These are phyloP conservation scores for Candida sojae DNA, from an alignment of 1,139 yeast species.

Conservation along the genomic window DNA sequence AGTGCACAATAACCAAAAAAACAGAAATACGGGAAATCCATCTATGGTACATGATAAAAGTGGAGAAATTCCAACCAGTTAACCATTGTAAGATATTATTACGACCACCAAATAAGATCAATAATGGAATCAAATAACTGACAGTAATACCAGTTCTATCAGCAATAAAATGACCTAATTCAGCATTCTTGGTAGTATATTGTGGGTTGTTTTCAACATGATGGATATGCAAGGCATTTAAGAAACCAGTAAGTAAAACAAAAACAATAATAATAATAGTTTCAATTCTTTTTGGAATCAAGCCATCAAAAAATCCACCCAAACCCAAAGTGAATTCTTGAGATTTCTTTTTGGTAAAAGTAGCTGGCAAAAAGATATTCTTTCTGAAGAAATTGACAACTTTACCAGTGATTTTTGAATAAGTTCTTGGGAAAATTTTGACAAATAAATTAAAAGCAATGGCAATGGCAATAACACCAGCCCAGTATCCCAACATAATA, in stretches of 20 bases:
- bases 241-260: conserved; percentile 44
- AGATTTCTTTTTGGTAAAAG: conserved; percentile 24
- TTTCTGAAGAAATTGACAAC: conserved; percentile 22
- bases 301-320: conserved; percentile 19
- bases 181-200: conserved; percentile 15
- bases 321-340: conserved; percentile 15
- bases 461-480: conserved; percentile 39
- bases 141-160: conserved; percentile 34
- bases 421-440: conserved; percentile 23
- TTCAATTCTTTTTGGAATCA: conserved; percentile 31
- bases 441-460: conserved; percentile 38
- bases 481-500: conserved; percentile 53
- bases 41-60: conserved; percentile 31
- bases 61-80: conserved; percentile 28
- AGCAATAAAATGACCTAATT: conserved; percentile 22
- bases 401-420: conserved; percentile 5
- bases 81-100: conserved; percentile 34
- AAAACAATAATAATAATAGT: conserved; percentile 35
- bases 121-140: conserved; percentile 25
- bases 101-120: conserved; percentile 33
- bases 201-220: conserved; percentile 24
- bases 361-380: conserved; percentile 32
- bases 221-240: conserved; percentile 26
- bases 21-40: conserved; percentile 31
- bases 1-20: conserved; percentile 25